phyloP scores from a whole-genome alignment of 2,329 filamentous ascomycete species.

The Colletotrichum graminicola region DNA sequence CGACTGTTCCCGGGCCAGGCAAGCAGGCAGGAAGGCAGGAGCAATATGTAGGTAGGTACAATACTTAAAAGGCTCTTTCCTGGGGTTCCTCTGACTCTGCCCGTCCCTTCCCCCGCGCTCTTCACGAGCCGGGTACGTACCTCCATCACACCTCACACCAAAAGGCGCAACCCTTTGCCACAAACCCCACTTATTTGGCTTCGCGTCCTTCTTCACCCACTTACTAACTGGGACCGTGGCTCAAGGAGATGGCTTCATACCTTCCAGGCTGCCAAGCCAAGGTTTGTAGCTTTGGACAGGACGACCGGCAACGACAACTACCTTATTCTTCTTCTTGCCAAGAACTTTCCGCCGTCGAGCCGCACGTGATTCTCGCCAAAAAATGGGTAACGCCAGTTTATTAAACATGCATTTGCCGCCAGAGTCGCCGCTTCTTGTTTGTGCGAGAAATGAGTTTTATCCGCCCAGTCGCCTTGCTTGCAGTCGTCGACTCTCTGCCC shows the following conservation, averaged over 20 bases:
- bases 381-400: neutral
- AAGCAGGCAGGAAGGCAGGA: constrained; percentile 14
- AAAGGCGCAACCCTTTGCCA: no score
- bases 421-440: neutral
- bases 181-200: neutral
- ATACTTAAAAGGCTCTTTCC: neutral
- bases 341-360: neutral
- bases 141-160: neutral
- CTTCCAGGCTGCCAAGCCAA: neutral
- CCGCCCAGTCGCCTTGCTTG: neutral
- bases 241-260: neutral
- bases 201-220: neutral
- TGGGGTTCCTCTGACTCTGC: neutral
- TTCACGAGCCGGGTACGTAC: constrained; percentile 2
- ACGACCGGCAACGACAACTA: constrained; percentile 17
- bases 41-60: constrained; percentile 4
- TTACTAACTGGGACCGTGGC: neutral
- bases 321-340: constrained; percentile 36
- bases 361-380: neutral
- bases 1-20: constrained; percentile 32
- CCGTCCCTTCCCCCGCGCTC: constrained; percentile 18
- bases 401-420: neutral
- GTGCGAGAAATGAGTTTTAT: no score
- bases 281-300: neutral
- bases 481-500: neutral